Base-by-base conservation (phyloP, 1,139 yeast species). In the Barnettozyma hawaiiensis region DNA sequence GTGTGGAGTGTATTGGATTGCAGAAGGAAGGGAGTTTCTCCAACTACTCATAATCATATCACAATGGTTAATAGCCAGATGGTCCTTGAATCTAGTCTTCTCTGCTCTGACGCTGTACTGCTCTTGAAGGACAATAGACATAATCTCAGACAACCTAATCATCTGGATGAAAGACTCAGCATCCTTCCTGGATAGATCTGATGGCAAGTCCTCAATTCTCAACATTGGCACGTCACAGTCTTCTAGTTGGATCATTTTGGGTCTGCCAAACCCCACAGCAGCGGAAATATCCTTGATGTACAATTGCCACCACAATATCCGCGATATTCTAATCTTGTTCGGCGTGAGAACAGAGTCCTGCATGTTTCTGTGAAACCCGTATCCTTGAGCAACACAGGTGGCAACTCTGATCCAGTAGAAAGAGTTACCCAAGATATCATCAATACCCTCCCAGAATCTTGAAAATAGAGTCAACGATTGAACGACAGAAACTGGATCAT, bases 211-310 rank as follows among this genome's bases (percentile, higher is more conserved):
- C 1, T 76, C 81, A 19, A 73, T 60, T 0, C 77, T 71, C 23
- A 85, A 62, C 89, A 83, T 81, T 10, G 84, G 81, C 16, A 83
- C 89, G 55, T 83, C 92, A 53, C 87, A 81, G 57, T 85, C 94
- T 43, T 78, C 84, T 48, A 84, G 67, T 54, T 81, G 82, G 43
- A 85, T 81, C 49, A 75, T 70, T 10, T 76, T 68, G 0, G 95
- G 94, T 49, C 92, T 69, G 14, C 94, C 92, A 62, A 81, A 79
- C 0, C 90, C 87, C 44, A 83, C 74, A n/a, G 86, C 81, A 5
- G 79, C 78, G 45, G 76, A 70, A 18, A 89, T 66, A 61, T 85
- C 95, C 54, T 85, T 79, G 47, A 78, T 77, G 59, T 82, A 83
- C 22, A 85, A 64, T 47, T 82, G 71, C 95, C 95, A 85, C 90